Conservation (phyloP, 345 rosid species). For the Syzygium aromaticum region DNA sequence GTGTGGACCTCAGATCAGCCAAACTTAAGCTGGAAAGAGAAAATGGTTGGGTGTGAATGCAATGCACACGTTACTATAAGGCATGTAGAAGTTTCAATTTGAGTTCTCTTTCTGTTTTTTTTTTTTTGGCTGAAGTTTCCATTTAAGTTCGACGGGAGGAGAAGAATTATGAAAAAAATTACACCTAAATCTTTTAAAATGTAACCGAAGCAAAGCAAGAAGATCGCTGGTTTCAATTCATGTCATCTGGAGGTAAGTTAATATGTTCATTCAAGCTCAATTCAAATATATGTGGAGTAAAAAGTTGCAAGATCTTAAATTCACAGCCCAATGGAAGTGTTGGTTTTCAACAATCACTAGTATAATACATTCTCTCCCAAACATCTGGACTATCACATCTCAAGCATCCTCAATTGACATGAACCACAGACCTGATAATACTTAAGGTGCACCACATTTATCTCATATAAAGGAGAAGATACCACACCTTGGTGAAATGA, state of each 20-base stretch:
- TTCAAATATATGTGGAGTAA: neutral
- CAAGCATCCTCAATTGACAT: neutral
- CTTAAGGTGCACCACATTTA: neutral
- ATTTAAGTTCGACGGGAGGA: neutral
- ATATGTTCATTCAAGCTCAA: neutral
- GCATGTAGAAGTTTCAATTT: neutral
- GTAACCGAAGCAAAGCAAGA: neutral
- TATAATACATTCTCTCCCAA: neutral
- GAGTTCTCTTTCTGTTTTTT: neutral
- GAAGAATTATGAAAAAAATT: neutral
- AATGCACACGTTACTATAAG: neutral
- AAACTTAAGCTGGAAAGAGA: neutral
- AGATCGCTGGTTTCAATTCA: neutral
- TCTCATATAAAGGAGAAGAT: neutral
- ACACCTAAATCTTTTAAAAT: neutral
- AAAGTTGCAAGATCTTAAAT: neutral
- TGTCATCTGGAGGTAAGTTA: neutral
- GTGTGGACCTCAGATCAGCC: neutral
- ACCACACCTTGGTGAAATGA: neutral
- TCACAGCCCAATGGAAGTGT: neutral
- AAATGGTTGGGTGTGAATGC: neutral
- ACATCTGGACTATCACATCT: neutral
- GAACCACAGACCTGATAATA: neutral
- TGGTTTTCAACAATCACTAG: neutral
- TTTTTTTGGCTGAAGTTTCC: neutral